phyloP scores from a whole-genome alignment of 2,329 filamentous ascomycete species.

The Penicillium sp. region DNA sequence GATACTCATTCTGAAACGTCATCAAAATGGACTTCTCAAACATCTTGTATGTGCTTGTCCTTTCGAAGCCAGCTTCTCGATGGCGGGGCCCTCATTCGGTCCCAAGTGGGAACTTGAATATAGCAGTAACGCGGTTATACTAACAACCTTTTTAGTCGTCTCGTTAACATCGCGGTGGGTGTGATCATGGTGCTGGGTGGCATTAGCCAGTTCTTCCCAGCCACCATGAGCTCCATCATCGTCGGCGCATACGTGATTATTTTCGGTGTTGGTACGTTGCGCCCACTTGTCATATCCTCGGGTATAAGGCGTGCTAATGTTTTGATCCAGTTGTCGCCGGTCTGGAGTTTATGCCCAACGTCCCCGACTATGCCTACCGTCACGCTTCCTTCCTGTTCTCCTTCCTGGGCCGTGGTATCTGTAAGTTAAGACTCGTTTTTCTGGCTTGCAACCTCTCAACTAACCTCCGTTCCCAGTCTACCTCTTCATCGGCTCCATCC shows the following conservation, averaged over 20 bases:
- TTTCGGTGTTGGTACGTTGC: slow-evolving; percentile 74
- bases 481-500: slow-evolving; percentile 86
- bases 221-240: slow-evolving; percentile 62
- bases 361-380: slow-evolving; percentile 85
- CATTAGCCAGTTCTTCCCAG: slow-evolving; percentile 50
- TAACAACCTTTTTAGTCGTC: slow-evolving; percentile 62
- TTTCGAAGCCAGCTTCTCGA: neutral
- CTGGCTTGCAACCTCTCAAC: neutral
- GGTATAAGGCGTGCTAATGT: neutral
- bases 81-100: neutral
- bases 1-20: neutral
- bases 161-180: slow-evolving; percentile 88
- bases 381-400: slow-evolving; percentile 98
- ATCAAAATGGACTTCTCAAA: slow-evolving; percentile 83
- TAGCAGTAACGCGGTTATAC: neutral
- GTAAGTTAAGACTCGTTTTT: slow-evolving; percentile 59
- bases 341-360: slow-evolving; percentile 78
- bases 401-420: slow-evolving; percentile 90
- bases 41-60: slow-evolving; percentile 42
- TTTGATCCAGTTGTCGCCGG: slow-evolving; percentile 60
- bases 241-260: slow-evolving; percentile 84
- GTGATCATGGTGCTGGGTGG: slow-evolving; percentile 86
- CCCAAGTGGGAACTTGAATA: neutral
- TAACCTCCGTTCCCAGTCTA: slow-evolving; percentile 66
- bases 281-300: neutral